These are phyloP conservation scores for Yarrowia sp. DNA, from an alignment of 805 yeast genomes.

Conservation along the genomic window DNA sequence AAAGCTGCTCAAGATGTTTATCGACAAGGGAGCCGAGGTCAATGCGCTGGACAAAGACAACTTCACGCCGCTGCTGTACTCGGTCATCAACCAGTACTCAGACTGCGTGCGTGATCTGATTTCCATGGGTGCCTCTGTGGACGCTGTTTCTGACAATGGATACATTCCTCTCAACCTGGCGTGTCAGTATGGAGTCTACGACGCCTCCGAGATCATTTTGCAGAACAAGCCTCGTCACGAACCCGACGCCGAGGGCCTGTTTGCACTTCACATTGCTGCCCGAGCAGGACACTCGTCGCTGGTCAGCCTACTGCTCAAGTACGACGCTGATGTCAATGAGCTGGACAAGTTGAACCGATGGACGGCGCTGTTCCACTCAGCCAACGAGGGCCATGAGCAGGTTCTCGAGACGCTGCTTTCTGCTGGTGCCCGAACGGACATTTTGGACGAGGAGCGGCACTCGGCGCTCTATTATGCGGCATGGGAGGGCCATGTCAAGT, in stretches of 20 bases:
- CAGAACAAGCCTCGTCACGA: conserved; percentile 41
- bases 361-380: conserved; percentile 92
- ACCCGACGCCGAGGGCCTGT: conserved; percentile 78
- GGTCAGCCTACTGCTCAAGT: conserved; percentile 58
- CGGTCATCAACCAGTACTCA: conserved; percentile 66
- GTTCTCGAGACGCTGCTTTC: conserved; percentile 69
- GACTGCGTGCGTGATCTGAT: conserved; percentile 51
- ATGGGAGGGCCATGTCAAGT: conserved; percentile 89
- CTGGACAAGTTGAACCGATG: conserved; percentile 84
- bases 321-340: conserved; percentile 64
- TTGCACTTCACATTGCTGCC: conserved; percentile 85
- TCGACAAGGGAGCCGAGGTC: conserved; percentile 41
- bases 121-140: conserved; percentile 44
- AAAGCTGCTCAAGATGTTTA: conserved; percentile 43
- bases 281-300: conserved; percentile 72
- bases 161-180: conserved; percentile 74
- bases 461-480: conserved; percentile 85
- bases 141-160: conserved; percentile 41
- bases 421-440: conserved; percentile 63
- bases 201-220: conserved; percentile 63
- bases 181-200: conserved; percentile 75
- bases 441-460: conserved; percentile 74
- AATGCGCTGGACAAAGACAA: conserved; percentile 43
- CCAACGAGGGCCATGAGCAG: conserved; percentile 71
- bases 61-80: conserved; percentile 73